Conservation (phyloP, 176 grass and related monocot species). For the Aegilops umbellulata region DNA sequence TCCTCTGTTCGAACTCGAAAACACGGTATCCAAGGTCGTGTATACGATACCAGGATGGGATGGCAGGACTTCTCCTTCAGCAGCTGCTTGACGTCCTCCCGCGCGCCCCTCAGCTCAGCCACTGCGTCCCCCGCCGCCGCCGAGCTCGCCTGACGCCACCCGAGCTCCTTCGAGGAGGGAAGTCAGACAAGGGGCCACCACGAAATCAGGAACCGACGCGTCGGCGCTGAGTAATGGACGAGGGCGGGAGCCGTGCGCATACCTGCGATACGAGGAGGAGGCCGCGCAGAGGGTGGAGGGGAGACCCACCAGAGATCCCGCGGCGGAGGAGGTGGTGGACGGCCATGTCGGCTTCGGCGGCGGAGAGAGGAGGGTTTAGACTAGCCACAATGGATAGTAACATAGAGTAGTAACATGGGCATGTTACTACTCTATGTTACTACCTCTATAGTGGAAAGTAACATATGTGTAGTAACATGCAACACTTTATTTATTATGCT, state of each 20-base stretch:
- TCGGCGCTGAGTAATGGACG: background rate
- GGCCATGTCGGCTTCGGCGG: constrained; percentile 46
- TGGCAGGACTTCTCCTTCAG: constrained; percentile 70
- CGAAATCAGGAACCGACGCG: background rate
- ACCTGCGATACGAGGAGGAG: constrained; percentile 34
- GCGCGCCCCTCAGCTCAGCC: constrained; percentile 47
- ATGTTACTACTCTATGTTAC: too few relatives aligned
- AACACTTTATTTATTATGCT: too few relatives aligned
- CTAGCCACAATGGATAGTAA: too few relatives aligned
- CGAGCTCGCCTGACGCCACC: constrained; percentile 24
- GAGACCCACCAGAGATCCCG: constrained; percentile 5
- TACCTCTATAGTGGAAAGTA: too few relatives aligned
- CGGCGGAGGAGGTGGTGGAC: constrained; percentile 31
- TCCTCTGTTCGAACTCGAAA: background rate
- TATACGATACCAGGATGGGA: constrained; percentile 66
- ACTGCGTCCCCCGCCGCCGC: constrained; percentile 6
- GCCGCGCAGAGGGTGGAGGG: constrained; percentile 15
- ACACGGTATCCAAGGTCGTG: background rate
- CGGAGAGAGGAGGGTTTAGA: constrained; percentile 25
- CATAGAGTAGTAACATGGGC: too few relatives aligned
- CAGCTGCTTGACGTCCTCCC: constrained; percentile 68
- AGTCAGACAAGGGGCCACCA: background rate
- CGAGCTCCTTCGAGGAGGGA: constrained; percentile 27
- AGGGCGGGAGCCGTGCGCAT: background rate
- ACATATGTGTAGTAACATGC: too few relatives aligned